These are phyloP conservation scores for Coelastrella sp. DNA, from an alignment of 139 green algal species.

Conservation along the genomic window DNA sequence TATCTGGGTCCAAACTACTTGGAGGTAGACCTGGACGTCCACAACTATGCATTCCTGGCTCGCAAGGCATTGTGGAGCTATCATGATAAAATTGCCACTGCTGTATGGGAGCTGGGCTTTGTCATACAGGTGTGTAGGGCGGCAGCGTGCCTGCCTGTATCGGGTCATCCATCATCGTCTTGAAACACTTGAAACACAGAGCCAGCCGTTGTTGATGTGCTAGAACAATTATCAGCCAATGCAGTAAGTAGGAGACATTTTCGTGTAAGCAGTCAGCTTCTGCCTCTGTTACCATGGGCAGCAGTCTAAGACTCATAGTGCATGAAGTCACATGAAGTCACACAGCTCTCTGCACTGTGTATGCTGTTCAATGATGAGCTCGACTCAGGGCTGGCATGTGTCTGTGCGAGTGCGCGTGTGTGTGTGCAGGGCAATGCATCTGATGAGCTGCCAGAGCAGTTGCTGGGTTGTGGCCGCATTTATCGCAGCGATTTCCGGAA, in stretches of 20 bases:
- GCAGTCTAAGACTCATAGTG: no score
- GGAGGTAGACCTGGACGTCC: constrained; percentile 90
- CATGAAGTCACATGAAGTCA: no score
- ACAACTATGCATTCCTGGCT: constrained; percentile 88
- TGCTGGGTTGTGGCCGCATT: constrained; percentile 71
- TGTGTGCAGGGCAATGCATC: constrained; percentile 68
- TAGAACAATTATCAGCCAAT: neutral
- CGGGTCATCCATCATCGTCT: neutral
- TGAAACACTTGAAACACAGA: neutral
- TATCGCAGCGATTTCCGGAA: constrained; percentile 64
- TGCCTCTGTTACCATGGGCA: no score
- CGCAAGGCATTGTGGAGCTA: constrained; percentile 72
- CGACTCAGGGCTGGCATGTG: neutral
- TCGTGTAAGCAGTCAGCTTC: no score
- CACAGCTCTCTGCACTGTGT: no score
- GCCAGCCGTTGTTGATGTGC: neutral
- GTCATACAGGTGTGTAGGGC: constrained; percentile 73
- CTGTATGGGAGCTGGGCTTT: constrained; percentile 87
- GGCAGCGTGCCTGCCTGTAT: neutral
- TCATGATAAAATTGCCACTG: constrained; percentile 57
- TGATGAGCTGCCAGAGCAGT: constrained; percentile 89
- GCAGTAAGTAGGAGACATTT: no score
- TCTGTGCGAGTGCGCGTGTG: neutral
- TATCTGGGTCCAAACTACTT: constrained; percentile 71
- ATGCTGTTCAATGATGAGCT: no score